phyloP scores from a whole-genome alignment of 2,329 filamentous ascomycete species.

The Laburnicola sp. region DNA sequence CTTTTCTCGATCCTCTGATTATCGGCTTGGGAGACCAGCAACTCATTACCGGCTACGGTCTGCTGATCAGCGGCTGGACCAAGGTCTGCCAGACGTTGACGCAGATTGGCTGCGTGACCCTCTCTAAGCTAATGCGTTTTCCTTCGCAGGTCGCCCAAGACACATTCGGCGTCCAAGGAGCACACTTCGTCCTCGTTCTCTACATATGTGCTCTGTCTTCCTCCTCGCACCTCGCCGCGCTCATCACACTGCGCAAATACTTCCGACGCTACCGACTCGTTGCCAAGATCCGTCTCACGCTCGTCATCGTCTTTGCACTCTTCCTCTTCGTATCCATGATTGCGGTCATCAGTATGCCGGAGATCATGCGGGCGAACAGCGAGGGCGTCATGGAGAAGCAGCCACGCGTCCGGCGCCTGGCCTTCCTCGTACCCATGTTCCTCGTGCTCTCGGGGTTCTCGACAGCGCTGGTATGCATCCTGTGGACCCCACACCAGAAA shows the following conservation, averaged over 20 bases:
- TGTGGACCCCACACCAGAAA: constrained; percentile 23
- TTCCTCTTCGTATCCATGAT: constrained; percentile 35
- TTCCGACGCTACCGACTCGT: constrained; percentile 34
- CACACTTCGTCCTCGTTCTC: constrained; percentile 37
- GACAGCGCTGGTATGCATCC: constrained; percentile 32
- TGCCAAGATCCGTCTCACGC: constrained; percentile 31
- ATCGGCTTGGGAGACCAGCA: constrained; percentile 40
- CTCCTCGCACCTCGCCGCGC: constrained; percentile 37
- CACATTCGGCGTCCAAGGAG: constrained; percentile 31
- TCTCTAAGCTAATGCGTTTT: background rate
- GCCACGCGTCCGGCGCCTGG: constrained; percentile 23
- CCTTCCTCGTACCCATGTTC: constrained; percentile 29
- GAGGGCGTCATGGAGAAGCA: constrained; percentile 11
- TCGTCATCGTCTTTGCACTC: constrained; percentile 32
- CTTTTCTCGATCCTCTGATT: constrained; percentile 36
- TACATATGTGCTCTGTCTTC: constrained; percentile 38
- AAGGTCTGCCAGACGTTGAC: constrained; percentile 20
- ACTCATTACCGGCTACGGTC: constrained; percentile 37
- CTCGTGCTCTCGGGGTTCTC: constrained; percentile 36
- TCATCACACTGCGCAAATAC: constrained; percentile 38
- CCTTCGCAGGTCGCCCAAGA: constrained; percentile 27
- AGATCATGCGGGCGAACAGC: constrained; percentile 3
- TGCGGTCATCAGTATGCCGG: constrained; percentile 28
- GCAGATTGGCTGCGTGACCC: too few relatives aligned
- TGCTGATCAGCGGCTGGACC: constrained; percentile 38